phyloP scores from a whole-genome alignment of 2,329 filamentous ascomycete species.

The Aspergillus spinulosporus region DNA sequence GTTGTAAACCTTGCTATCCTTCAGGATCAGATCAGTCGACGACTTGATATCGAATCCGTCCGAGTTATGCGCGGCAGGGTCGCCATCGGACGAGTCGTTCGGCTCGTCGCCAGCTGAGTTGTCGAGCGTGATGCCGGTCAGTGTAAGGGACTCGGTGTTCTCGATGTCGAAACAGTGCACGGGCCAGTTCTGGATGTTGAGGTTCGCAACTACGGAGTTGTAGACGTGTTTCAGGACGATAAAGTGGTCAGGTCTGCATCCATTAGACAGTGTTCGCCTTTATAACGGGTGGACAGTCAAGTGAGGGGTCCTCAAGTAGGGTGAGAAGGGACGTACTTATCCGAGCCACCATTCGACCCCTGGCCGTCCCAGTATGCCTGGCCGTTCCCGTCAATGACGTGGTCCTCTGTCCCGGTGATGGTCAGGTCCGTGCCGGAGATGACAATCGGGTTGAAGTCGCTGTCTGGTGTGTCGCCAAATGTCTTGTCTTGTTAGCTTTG shows the following conservation, averaged over 20 bases:
- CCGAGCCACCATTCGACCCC: constrained; percentile 49
- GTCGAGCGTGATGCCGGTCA: constrained; percentile 42
- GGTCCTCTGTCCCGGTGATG: constrained; percentile 38
- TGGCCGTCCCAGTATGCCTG: constrained; percentile 48
- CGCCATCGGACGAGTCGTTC: constrained; percentile 34
- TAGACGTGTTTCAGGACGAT: constrained; percentile 42
- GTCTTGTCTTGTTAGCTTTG: constrained; percentile 18
- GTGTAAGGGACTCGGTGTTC: constrained; percentile 32
- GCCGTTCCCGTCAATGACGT: constrained; percentile 44
- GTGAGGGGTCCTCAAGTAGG: not conserved
- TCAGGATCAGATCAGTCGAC: constrained; percentile 48
- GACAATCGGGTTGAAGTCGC: constrained; percentile 41
- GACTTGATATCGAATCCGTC: constrained; percentile 55
- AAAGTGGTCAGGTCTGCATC: constrained; percentile 41
- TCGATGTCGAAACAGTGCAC: constrained; percentile 44
- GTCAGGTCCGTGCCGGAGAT: constrained; percentile 44
- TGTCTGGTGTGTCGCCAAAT: constrained; percentile 40
- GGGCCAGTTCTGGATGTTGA: constrained; percentile 46
- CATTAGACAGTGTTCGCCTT: not conserved
- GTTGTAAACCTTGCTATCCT: constrained; percentile 46
- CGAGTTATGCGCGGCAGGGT: constrained; percentile 44
- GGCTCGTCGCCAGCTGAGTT: constrained; percentile 42
- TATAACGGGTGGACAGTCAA: too few species aligned
- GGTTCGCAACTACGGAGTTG: constrained; percentile 40
- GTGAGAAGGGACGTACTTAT: constrained; percentile 7